A percentile compares a stretch with the other conserved stretches of the same genome.
Evolutionary conservation across 2,329 filamentous ascomycete genomes (phyloP).

Genomic region (Sarocladium brachiariae): DNA sequence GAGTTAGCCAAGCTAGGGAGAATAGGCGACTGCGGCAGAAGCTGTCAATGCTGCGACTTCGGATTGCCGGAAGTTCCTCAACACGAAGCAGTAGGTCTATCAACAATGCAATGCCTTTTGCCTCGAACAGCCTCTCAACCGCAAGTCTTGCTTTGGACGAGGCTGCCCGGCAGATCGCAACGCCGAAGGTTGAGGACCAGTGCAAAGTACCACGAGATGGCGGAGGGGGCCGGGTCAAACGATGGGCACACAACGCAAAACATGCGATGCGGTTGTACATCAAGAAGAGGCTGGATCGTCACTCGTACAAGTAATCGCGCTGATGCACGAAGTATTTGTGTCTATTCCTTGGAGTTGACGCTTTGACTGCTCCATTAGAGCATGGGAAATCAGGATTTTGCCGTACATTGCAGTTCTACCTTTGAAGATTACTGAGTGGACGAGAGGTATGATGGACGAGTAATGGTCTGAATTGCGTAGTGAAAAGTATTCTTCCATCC

Average conservation of each 20-base stretch:
- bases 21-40: conserved; percentile 19
- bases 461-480: no score
- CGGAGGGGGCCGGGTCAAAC: conserved; percentile 21
- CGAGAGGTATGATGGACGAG: no score
- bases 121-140: not conserved
- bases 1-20: not conserved
- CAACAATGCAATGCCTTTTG: not conserved
- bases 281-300: conserved; percentile 24
- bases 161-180: not conserved
- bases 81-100: conserved; percentile 10
- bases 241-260: conserved; percentile 28
- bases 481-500: no score
- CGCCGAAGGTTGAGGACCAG: not conserved
- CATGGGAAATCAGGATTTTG: no score
- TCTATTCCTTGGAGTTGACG: not conserved
- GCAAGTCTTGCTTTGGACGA: not conserved
- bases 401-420: no score
- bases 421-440: no score
- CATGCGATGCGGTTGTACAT: conserved; percentile 26
- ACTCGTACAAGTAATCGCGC: not conserved
- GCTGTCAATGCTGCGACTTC: conserved; percentile 23
- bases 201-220: conserved; percentile 14
- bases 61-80: conserved; percentile 14
- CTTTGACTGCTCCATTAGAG: conserved; percentile 4
- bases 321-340: not conserved